These are phyloP conservation scores for Elsinoe fawcettii DNA, from an alignment of 2,329 filamentous ascomycete species.

Conservation along the genomic window DNA sequence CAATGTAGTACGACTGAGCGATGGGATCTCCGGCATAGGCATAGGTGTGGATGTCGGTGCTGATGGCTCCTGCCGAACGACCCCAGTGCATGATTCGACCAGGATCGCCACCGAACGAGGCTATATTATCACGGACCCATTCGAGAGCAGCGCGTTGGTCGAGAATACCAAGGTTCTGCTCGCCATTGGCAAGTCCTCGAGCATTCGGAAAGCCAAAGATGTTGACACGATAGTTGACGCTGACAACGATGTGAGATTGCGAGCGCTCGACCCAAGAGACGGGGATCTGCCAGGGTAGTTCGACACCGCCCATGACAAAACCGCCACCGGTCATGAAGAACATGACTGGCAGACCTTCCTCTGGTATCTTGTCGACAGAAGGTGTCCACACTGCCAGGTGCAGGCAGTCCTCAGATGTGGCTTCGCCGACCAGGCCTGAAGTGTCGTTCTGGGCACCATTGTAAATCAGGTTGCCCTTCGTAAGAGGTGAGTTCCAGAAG, in stretches of 20 bases:
- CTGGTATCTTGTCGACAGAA: conserved; percentile 13
- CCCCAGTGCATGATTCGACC: conserved; percentile 25
- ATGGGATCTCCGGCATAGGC: conserved; percentile 44
- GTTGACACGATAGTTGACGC: conserved; percentile 31
- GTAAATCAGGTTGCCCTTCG: conserved; percentile 16
- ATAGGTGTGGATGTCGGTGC: conserved; percentile 39
- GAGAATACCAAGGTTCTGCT: conserved; percentile 44
- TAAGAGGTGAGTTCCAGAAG: conserved; percentile 27
- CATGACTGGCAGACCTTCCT: conserved; percentile 34
- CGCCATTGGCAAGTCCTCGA: conserved; percentile 2
- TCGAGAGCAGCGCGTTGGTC: conserved; percentile 49
- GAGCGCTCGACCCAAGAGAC: conserved; percentile 33
- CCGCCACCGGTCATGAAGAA: conserved; percentile 44
- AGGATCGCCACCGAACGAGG: not conserved
- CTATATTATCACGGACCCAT: conserved; percentile 46
- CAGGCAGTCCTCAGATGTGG: conserved; percentile 36
- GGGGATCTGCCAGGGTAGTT: conserved; percentile 42
- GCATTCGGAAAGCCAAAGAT: conserved; percentile 38
- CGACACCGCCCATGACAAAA: conserved; percentile 37
- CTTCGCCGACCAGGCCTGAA: conserved; percentile 24
- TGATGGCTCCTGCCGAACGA: conserved; percentile 23
- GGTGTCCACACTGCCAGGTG: conserved; percentile 42
- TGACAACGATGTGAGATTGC: conserved; percentile 29
- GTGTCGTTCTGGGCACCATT: conserved; percentile 21
- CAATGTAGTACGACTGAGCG: conserved; percentile 39